Evolutionary conservation across 1,284 basidiomycete genomes (phyloP), one percentile per base, ranked within the genome.

Genomic region (Porphyrellus sp.): DNA sequence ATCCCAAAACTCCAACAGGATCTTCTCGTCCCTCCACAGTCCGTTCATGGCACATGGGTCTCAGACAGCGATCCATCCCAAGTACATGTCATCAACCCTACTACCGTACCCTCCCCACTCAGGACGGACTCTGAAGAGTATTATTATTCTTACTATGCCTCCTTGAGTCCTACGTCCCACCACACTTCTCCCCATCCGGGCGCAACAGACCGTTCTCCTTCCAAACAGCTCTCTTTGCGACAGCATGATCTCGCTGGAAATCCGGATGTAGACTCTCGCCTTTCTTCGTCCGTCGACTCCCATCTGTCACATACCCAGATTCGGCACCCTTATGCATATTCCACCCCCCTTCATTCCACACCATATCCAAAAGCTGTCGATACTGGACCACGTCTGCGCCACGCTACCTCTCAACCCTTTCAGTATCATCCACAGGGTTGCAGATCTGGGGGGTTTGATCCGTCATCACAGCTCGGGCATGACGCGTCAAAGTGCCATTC

Each of bases 301-400:
- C 49, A 51, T 31, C 56, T 65, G 34, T 53, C 67, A 1, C 54
- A 48, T 46, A 33, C 54, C 60, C 70, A 46, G 46, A 63, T 62
- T 27, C 79, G 78, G n/a, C 82, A 83, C 56, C 82, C 82, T 8
- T 84, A 82, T 62, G 78, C 79, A 27, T 75, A 77, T 60, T 68
- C 72, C 33, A 68, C 75, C n/a, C 59, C 67, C 5, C 40, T 52
- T 33, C 20, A 39, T 41, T 30, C 45, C 13, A 52, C 37, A 54
- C 47, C 59, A 7, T 47, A 58, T 21, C 56, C 64, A 3, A 58
- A 41, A 12, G 15, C 39, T 16, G 33, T 31, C 25, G 31, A 18
- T 25, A 13, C 24, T 23, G 5, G 39, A 1, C 63, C 56, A 0
- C 40, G 49, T 31, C 34, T 70, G 43, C 67, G 58, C 16, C 57